These are phyloP conservation scores for Aspergillus texensis DNA, from an alignment of 2,329 filamentous ascomycete genomes.

Conservation along the genomic window DNA sequence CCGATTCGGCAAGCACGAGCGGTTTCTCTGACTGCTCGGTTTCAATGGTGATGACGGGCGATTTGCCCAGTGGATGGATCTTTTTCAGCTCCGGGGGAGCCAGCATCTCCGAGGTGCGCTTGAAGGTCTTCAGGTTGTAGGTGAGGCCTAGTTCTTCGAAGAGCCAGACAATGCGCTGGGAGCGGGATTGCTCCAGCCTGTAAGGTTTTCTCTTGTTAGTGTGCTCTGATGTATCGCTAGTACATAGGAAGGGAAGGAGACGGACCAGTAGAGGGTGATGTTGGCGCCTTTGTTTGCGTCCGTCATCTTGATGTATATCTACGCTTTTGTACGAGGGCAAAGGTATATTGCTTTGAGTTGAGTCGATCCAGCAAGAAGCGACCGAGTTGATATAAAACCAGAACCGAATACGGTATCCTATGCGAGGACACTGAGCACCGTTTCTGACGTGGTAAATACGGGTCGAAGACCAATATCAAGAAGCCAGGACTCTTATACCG, in stretches of 20 bases:
- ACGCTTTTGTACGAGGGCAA: not conserved
- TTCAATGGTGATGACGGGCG: slow-evolving; percentile 73
- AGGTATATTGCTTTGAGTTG: not conserved
- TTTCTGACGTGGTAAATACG: not conserved
- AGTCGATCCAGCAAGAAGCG: not conserved
- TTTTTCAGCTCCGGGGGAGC: slow-evolving; percentile 76
- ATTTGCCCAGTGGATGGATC: slow-evolving; percentile 84
- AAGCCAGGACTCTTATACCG: not conserved
- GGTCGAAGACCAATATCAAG: not conserved
- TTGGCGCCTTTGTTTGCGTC: slow-evolving; percentile 45
- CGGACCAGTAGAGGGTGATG: slow-evolving; percentile 67
- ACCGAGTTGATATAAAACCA: not conserved
- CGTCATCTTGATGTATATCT: slow-evolving; percentile 17
- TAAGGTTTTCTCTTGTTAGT: slow-evolving; percentile 3
- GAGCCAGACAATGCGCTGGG: slow-evolving; percentile 82
- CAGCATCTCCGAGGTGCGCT: slow-evolving; percentile 64
- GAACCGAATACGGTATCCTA: not conserved
- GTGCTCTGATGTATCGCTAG: not conserved
- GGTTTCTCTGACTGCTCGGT: slow-evolving; percentile 48
- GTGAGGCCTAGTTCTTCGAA: slow-evolving; percentile 78
- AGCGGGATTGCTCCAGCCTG: slow-evolving; percentile 82
- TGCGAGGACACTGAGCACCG: not conserved
- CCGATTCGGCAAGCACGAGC: slow-evolving; percentile 77
- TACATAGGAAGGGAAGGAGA: not conserved
- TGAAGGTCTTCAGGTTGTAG: slow-evolving; percentile 80